Conservation (phyloP, 2,329 filamentous ascomycete species). For the Exserohilum turcica region DNA sequence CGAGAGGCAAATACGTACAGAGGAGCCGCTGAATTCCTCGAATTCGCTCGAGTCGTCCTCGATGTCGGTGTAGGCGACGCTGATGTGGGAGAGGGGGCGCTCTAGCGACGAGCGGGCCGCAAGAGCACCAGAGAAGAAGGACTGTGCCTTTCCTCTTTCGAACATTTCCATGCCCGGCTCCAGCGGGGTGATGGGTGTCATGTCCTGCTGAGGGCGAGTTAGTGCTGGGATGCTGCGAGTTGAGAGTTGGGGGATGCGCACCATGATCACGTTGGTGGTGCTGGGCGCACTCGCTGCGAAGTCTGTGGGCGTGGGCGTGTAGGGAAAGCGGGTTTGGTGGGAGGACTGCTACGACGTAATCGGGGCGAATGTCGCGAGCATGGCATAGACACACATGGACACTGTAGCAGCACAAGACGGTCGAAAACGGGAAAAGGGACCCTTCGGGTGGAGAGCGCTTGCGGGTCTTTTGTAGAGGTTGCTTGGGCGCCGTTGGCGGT, state of each 20-base stretch:
- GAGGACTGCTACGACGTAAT: conserved; percentile 29
- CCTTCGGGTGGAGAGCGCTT: conserved; percentile 51
- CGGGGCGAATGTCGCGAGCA: conserved; percentile 31
- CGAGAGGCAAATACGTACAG: conserved; percentile 59
- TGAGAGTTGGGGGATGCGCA: conserved; percentile 24
- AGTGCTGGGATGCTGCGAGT: conserved; percentile 19
- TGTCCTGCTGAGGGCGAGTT: conserved; percentile 48
- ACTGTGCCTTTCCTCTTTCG: conserved; percentile 55
- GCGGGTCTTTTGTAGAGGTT: conserved; percentile 50
- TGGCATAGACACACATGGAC: conserved; percentile 36
- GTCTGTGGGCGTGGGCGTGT: not conserved
- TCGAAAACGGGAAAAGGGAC: conserved; percentile 45
- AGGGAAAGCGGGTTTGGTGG: conserved; percentile 19
- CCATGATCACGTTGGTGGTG: conserved; percentile 42
- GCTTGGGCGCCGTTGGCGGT: conserved; percentile 36
- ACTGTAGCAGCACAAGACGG: conserved; percentile 34
- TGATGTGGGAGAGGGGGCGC: conserved; percentile 72
- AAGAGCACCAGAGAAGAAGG: conserved; percentile 61
- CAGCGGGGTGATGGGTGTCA: conserved; percentile 53
- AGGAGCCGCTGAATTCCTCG: conserved; percentile 62
- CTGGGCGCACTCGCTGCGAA: conserved; percentile 23
- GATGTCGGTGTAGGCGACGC: conserved; percentile 77
- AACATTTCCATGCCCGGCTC: conserved; percentile 56
- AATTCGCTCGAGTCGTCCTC: conserved; percentile 61
- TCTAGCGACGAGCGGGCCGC: conserved; percentile 49